These are phyloP conservation scores for Rhodomyrtus tomentosa DNA, from an alignment of 345 rosid genomes.

Conservation along the genomic window DNA sequence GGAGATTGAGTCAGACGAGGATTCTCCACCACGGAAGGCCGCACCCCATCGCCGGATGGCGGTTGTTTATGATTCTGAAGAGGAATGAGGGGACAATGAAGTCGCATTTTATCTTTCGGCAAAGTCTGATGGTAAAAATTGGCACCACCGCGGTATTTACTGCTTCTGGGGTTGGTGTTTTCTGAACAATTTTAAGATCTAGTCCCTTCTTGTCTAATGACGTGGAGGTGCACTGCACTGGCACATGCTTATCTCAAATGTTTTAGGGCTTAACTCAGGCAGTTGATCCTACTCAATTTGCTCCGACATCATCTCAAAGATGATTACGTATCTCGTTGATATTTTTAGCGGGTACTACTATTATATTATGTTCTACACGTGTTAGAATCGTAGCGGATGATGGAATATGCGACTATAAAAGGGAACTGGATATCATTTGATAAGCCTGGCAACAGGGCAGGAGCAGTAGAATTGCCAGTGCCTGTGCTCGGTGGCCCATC, in stretches of 20 bases:
- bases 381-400: background rate
- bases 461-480: background rate
- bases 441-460: background rate
- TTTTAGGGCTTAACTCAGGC: background rate
- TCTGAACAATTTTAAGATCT: background rate
- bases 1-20: slow-evolving; percentile 87
- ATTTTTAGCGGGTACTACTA: background rate
- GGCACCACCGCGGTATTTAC: background rate
- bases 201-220: background rate
- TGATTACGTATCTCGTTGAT: background rate
- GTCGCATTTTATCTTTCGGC: no score
- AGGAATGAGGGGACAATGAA: slow-evolving; percentile 23
- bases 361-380: background rate
- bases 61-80: slow-evolving; percentile 84
- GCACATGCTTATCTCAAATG: background rate
- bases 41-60: slow-evolving; percentile 73
- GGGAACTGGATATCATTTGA: background rate
- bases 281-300: background rate
- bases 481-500: background rate
- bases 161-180: background rate
- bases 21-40: slow-evolving; percentile 71
- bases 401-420: background rate
- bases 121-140: background rate
- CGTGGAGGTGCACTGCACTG: background rate
- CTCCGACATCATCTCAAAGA: background rate